These are phyloP conservation scores for Pezicula carpinea DNA, from an alignment of 2,329 filamentous ascomycete species.

Conservation along the genomic window DNA sequence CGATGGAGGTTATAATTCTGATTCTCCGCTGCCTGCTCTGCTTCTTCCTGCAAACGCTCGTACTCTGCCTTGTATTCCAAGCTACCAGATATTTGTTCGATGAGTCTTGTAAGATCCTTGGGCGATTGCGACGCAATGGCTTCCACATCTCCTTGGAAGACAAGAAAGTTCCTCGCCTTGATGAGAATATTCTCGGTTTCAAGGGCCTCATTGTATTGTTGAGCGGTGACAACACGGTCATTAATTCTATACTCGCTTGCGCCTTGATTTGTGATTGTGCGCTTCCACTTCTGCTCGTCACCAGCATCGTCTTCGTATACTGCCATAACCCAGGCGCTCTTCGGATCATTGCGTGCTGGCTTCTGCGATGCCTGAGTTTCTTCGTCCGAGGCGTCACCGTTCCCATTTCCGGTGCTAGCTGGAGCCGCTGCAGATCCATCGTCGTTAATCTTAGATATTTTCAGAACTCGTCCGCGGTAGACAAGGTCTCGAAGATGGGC, in stretches of 20 bases:
- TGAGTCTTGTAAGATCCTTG: conserved; percentile 85
- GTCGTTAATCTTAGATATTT: conserved; percentile 87
- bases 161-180: conserved; percentile 95
- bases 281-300: conserved; percentile 93
- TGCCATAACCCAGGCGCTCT: conserved; percentile 97
- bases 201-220: conserved; percentile 88
- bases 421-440: conserved; percentile 62
- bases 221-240: conserved; percentile 79
- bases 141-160: conserved; percentile 98
- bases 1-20: conserved; percentile 84
- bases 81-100: conserved; percentile 97
- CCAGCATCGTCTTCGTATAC: conserved; percentile 97
- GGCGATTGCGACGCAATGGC: conserved; percentile 94
- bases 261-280: conserved; percentile 82
- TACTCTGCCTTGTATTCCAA: conserved; percentile 93
- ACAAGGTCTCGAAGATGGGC: conserved; percentile 91
- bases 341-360: conserved; percentile 75
- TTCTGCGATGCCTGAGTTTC: conserved; percentile 53
- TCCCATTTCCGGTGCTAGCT: conserved; percentile 57
- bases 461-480: conserved; percentile 89
- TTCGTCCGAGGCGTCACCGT: conserved; percentile 52
- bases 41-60: conserved; percentile 80
- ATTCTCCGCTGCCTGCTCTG: conserved; percentile 82
- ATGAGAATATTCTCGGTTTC: conserved; percentile 96
- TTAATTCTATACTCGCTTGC: conserved; percentile 97